A percentile compares a stretch with the other conserved stretches of the same genome.
These are phyloP conservation scores for Pichia cephalocereana DNA, from an alignment of 805 yeast genomes.

Conservation along the genomic window DNA sequence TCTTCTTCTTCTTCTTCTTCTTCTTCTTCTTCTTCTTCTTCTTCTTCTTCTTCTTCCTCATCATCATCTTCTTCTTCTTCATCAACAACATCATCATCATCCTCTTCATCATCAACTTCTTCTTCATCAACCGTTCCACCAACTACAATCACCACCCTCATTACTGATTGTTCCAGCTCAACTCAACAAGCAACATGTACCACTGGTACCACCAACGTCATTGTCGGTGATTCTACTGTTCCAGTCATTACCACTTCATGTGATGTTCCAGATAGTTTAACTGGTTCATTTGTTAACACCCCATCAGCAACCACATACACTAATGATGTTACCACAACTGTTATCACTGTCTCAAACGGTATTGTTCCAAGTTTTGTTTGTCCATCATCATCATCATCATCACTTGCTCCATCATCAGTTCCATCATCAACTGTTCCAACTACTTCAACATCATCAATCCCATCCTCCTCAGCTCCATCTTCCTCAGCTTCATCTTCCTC, in stretches of 20 bases:
- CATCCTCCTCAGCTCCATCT: constrained; percentile 1
- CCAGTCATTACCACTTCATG: constrained; percentile 7
- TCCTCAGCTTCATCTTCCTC: neutral
- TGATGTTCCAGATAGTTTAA: neutral
- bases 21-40: neutral
- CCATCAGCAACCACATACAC: neutral
- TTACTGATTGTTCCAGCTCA: constrained; percentile 1
- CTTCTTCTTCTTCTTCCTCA: neutral
- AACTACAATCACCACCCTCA: neutral
- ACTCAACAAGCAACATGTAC: constrained; percentile 1
- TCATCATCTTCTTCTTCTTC: neutral
- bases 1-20: too few relatives aligned
- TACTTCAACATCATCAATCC: neutral
- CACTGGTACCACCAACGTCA: constrained; percentile 1
- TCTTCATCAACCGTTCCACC: neutral
- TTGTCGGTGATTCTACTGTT: neutral
- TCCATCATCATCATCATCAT: constrained; percentile 5
- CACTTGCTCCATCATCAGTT: neutral
- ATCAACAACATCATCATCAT: neutral
- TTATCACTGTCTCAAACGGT: constrained; percentile 2
- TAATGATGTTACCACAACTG: neutral
- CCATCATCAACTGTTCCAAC: neutral
- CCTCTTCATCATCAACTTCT: neutral
- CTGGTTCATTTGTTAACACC: constrained; percentile 7
- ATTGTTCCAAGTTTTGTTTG: constrained; percentile 1